Percentiles rank a stretch among this genome's conserved stretches.
These are phyloP conservation scores for Poa pratensis DNA, from an alignment of 176 grass and related monocot species.

Conservation along the genomic window DNA sequence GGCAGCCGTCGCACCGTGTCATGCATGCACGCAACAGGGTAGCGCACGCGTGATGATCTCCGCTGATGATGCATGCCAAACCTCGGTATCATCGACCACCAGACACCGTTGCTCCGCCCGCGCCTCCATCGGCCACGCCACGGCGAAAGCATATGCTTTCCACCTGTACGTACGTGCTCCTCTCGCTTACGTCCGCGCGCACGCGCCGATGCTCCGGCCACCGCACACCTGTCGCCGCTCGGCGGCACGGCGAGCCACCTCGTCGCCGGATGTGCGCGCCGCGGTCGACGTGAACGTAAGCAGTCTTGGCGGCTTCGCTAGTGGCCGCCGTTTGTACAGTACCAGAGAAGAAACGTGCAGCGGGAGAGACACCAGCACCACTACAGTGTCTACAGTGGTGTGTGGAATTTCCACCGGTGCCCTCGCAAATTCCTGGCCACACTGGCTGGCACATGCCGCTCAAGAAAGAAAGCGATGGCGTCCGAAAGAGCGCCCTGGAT, in stretches of 20 bases:
- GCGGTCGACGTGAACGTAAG: neutral
- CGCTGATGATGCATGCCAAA: no score
- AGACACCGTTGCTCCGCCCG: neutral
- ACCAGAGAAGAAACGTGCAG: neutral
- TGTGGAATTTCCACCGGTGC: neutral
- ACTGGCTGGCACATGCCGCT: no score
- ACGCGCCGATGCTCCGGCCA: no score
- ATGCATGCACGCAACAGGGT: neutral
- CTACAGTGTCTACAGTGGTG: no score
- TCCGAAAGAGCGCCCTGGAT: neutral
- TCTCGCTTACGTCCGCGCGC: no score
- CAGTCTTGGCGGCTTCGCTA: neutral
- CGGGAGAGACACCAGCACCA: neutral
- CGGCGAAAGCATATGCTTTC: neutral
- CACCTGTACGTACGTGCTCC: neutral
- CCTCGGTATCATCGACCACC: conserved; percentile 32
- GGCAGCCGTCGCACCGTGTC: conserved; percentile 19
- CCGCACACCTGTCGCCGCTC: neutral
- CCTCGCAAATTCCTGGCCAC: neutral
- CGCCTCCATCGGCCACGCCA: no score
- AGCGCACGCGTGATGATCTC: no score
- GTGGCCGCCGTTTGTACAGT: no score
- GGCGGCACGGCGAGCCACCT: no score
- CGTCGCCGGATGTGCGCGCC: no score
- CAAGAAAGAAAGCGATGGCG: neutral